Conservation (phyloP, 164 flowering plant species). For the Annona cherimola region DNA sequence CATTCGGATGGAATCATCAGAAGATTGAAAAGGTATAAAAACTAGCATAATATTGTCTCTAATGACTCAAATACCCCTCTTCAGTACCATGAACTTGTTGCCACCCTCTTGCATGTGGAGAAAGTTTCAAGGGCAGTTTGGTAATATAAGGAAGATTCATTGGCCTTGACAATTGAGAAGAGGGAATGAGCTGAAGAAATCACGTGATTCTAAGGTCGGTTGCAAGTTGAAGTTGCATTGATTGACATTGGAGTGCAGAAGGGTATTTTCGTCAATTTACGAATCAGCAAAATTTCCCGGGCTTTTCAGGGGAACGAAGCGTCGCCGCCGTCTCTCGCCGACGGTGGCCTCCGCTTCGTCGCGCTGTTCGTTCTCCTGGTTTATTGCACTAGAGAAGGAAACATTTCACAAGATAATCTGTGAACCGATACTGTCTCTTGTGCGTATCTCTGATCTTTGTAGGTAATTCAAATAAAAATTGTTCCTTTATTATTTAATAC, state of each 20-base stretch:
- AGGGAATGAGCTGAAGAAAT: background rate
- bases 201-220: background rate
- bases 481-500: too few relatives aligned
- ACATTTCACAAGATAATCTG: background rate
- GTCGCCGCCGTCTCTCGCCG: background rate
- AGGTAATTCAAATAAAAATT: too few relatives aligned
- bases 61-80: conserved; percentile 4
- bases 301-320: background rate
- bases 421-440: background rate
- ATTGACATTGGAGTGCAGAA: too few relatives aligned
- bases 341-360: background rate
- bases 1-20: conserved; percentile 14
- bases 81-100: background rate
- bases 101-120: background rate
- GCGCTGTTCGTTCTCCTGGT: background rate
- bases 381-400: background rate
- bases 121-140: background rate
- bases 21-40: background rate
- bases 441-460: background rate
- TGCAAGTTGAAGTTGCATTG: too few relatives aligned
- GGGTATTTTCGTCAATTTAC: background rate
- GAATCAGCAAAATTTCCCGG: background rate
- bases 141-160: background rate
- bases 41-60: background rate
- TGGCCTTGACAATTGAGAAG: background rate